Base-by-base conservation (phyloP, 768 basidiomycete genomes). In the Boletus rubroflammeus region DNA sequence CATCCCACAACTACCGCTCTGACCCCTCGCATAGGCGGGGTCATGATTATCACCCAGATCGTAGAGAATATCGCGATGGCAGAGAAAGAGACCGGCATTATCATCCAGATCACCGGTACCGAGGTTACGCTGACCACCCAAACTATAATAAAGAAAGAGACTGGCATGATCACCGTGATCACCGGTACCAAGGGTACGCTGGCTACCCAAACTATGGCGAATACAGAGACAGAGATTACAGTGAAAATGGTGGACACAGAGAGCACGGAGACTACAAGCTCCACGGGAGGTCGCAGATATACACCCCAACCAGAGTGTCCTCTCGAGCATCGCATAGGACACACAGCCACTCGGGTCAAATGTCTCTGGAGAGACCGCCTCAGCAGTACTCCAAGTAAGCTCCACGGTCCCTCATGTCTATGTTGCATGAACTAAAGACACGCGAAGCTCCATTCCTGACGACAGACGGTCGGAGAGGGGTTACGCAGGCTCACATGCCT, bases 261-360 rank as follows among this genome's bases (percentile, higher is more conserved):
- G 63, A 56, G 5, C 58, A 60, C 9, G 59, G 54, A 23, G 60
- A 58, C 8, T 26, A 63, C 29, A 52, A 51, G 43, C 23, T 14
- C 25, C 55, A 53, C 10, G 63, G 47, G 26, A 55, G 56, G 35
- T 19, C 51, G 42, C 62, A 70, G 25, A 40, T 45, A 11, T 28
- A 53, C 25, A 2, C 50, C 21, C 69, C 69, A 44, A 17, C 49
- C 47, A 65, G 67, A 52, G 54, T 46, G 28, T 25, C 68, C 35
- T 68, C 67, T 44, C 64, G 63, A 54, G 61, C 60, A 44, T 63
- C 71, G 3, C 70, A 71, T 19, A 60, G 71, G 54, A 15, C 61
- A 19, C 44, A 65, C 51, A 59, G 46, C 19, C 60, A 67, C 48
- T 13, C 56, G 2, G 51, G 54, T 48, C 67, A 67, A 26, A 28